These are phyloP conservation scores for Porodaedalea pini DNA, from an alignment of 1,284 basidiomycete genomes.

Conservation along the genomic window DNA sequence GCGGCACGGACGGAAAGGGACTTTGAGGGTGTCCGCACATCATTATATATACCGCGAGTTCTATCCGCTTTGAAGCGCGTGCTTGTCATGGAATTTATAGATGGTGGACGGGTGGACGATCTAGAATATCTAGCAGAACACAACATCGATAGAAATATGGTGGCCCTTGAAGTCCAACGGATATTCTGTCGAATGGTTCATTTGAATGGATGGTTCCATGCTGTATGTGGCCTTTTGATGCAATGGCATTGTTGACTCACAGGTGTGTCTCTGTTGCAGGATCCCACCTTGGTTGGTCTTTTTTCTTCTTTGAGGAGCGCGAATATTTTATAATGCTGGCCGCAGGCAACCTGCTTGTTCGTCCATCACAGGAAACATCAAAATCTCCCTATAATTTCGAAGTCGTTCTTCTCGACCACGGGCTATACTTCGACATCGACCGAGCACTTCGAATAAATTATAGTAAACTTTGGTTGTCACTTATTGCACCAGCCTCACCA, in stretches of 20 bases:
- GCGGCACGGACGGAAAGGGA: slow-evolving; percentile 69
- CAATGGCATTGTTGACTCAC: background rate
- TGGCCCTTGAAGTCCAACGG: slow-evolving; percentile 83
- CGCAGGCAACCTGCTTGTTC: slow-evolving; percentile 86
- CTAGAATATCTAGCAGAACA: slow-evolving; percentile 79
- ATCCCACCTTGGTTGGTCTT: slow-evolving; percentile 66
- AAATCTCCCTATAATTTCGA: slow-evolving; percentile 91
- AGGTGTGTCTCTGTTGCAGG: slow-evolving; percentile 39
- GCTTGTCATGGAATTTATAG: slow-evolving; percentile 91
- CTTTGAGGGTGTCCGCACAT: slow-evolving; percentile 73
- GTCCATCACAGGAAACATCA: slow-evolving; percentile 60
- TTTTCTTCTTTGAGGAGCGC: background rate
- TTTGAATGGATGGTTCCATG: slow-evolving; percentile 89
- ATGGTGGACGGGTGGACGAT: slow-evolving; percentile 90
- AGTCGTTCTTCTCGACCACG: slow-evolving; percentile 89
- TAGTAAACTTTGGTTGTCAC: slow-evolving; percentile 80
- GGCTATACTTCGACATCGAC: slow-evolving; percentile 88
- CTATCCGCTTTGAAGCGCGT: slow-evolving; percentile 82
- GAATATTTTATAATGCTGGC: background rate
- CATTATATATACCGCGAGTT: slow-evolving; percentile 89
- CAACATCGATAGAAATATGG: slow-evolving; percentile 91
- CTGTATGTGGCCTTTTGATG: slow-evolving; percentile 42
- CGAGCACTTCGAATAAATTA: slow-evolving; percentile 75
- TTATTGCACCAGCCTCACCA: slow-evolving; percentile 72
- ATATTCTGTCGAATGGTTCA: slow-evolving; percentile 98